Evolutionary conservation across 2,329 filamentous ascomycete genomes (phyloP), one percentile per base, ranked within the genome.

Genomic region (Fusarium sp.): DNA sequence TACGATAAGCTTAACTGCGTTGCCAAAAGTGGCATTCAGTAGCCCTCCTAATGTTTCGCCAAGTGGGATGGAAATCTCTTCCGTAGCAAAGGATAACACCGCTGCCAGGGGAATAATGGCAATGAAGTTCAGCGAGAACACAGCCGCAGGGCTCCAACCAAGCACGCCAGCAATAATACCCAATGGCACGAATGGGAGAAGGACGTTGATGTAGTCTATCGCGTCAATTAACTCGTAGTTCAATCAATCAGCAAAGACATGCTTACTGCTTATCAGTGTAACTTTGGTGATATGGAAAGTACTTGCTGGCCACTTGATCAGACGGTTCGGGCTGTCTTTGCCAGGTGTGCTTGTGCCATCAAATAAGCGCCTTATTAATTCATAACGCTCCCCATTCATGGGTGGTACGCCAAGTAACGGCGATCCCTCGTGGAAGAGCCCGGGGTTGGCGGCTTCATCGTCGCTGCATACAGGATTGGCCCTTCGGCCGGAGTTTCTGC

Each of bases 81-180:
- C 22, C 22, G 22, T 24, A 24, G 22, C 22, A 24, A 24, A 24
- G 22, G 22, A 24, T 24, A 24, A 24, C 22, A 24, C 22, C 22
- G 22, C 22, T 24, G 22, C 22, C 22, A 24, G 22, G 22, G 22
- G 22, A 24, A 24, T 24, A 24, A 24, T 24, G 22, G 92, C 92
- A 72, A 94, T 86, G 82, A 94, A 94, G 82, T 94, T 94, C 78
- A 94, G 86, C 51, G 88, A 83, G 79, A 94, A 94, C 71, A 93
- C 86, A 59, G 87, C 86, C 8, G 89, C 87, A 2, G 92, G 85
- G 74, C 86, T 84, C 89, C 90, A 92, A 47, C 83, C 82, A 62
- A 87, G 73, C 15, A 82, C 80, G 63, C 91, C 91, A 61, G 91
- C 88, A 56, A 90, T 75, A 66, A 94, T 92, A 67, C 91, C 92